Evolutionary conservation across 306 rosid species (phyloP).

Genomic region (Dryas octopetala): DNA sequence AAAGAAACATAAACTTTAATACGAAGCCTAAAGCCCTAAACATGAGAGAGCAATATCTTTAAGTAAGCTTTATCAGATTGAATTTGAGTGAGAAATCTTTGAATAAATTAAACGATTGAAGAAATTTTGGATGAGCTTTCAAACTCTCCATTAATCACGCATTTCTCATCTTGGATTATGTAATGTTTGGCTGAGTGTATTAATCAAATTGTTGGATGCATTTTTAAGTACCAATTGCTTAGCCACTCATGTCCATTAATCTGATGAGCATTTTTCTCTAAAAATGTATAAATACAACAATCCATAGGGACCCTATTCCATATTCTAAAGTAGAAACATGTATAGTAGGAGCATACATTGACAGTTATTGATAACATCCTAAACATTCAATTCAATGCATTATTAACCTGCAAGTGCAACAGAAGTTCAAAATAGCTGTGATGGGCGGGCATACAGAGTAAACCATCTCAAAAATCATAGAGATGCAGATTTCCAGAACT

Average conservation of each 20-base stretch:
- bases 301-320: not conserved
- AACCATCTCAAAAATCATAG: slow-evolving; percentile 34
- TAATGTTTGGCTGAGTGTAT: too few relatives aligned
- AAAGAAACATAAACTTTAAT: not conserved
- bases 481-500: slow-evolving; percentile 75
- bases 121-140: too few relatives aligned
- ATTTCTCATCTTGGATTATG: too few relatives aligned
- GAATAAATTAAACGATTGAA: too few relatives aligned
- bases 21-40: not conserved
- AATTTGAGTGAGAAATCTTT: not conserved
- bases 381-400: not conserved
- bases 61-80: not conserved
- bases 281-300: not conserved
- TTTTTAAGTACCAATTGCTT: too few relatives aligned
- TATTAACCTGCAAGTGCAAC: not conserved
- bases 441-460: not conserved
- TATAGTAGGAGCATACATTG: not conserved
- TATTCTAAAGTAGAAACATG: not conserved
- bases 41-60: not conserved
- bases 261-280: not conserved
- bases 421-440: not conserved
- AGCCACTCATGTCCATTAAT: too few relatives aligned
- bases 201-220: too few relatives aligned
- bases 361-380: not conserved
- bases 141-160: too few relatives aligned